These are phyloP conservation scores for Solanum virginianum DNA, from an alignment of 257 asterid species.

Conservation along the genomic window DNA sequence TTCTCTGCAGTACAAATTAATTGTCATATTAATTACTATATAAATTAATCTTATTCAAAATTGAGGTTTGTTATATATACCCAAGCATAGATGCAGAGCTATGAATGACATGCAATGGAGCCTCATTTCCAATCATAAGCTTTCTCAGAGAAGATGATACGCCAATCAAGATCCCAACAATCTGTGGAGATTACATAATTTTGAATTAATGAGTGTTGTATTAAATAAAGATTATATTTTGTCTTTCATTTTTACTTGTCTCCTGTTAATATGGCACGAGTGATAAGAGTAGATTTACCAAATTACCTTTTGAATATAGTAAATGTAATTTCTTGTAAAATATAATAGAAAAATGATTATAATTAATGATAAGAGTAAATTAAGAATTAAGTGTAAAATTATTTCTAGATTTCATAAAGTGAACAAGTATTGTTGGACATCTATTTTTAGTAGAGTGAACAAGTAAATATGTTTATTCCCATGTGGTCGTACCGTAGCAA, in stretches of 20 bases:
- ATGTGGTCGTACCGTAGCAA: constrained; percentile 2
- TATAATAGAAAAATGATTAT: too few species aligned
- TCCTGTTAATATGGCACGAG: too few species aligned
- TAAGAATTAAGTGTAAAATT: too few species aligned
- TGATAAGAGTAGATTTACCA: too few species aligned
- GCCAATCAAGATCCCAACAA: constrained; percentile 1
- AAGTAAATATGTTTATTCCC: too few species aligned
- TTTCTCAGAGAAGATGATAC: constrained; percentile 2
- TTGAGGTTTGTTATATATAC: neutral
- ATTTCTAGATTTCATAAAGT: too few species aligned
- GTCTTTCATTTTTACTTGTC: too few species aligned
- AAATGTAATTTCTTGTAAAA: too few species aligned
- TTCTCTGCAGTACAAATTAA: neutral
- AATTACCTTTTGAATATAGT: too few species aligned
- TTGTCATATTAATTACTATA: neutral
- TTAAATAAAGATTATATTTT: neutral
- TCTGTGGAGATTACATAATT: neutral
- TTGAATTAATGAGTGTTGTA: neutral
- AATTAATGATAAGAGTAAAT: too few species aligned
- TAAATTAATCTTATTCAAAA: neutral
- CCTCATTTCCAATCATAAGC: neutral
- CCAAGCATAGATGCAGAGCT: constrained; percentile 7
- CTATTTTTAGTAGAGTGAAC: too few species aligned
- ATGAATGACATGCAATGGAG: constrained; percentile 7
- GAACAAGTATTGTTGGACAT: too few species aligned